Evolutionary conservation across 106 monocot genomes (phyloP), one percentile per base, ranked within the genome.

Genomic region (Hemerocallis citrina): DNA sequence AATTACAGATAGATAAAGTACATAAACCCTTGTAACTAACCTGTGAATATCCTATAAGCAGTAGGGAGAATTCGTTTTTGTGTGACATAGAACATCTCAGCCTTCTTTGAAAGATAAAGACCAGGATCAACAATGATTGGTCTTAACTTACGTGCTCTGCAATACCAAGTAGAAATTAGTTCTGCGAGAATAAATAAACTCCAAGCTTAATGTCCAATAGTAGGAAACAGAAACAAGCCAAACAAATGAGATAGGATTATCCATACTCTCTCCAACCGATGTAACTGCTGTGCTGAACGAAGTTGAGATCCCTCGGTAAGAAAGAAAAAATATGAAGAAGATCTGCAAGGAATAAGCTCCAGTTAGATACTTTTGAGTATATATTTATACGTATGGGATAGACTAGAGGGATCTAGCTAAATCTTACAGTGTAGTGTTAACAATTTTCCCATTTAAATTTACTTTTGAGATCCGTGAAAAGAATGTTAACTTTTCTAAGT

Each of bases 271-370:
- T 83, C 81, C 80, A 81, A 66, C 76, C 85, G 74, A 96, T 76
- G 52, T 79, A 70, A 75, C 81, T 87, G 47, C 84, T 72, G 60
- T 90, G 95, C 71, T 87, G 81, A 72, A 96, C 72, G 61, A 96
- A 96, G 63, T 90, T 91, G 38, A 90, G 76, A 75, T 91, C 84
- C 61, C 44, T 87, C 20, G 95, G 95, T 21, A 96, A 70, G 66
- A 79, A 84, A 22, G 95, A 86, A 23, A 96, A 81, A n/a, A 96
- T 86, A 75, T 96, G 95, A 34, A 96, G 90, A 42, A 96, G 83
- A 79, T 96, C 95, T 96, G 83, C 59, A 68, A 68, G 55, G n/a
- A 54, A 62, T 22, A 65, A 52, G 61, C 25, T 27, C 42, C 11
- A 31, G n/a, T 48, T 57, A 69, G 40, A 21, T 11, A 63, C 7